These are phyloP conservation scores for Seiridium unicorne DNA, from an alignment of 2,329 filamentous ascomycete genomes.

Conservation along the genomic window DNA sequence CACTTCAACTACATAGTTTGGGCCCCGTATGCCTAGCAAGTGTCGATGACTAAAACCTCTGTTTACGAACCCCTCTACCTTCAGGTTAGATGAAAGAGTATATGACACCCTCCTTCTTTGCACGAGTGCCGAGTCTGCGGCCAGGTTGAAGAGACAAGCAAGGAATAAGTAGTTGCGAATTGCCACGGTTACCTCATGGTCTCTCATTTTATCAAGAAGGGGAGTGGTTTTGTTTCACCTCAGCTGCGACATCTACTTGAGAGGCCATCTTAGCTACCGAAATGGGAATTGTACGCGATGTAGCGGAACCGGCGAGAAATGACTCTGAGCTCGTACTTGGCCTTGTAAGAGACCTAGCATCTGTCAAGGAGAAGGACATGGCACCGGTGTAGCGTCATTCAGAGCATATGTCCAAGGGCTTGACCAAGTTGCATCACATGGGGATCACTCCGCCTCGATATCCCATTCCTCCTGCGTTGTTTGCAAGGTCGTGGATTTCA, in stretches of 20 bases:
- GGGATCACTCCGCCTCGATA: neutral
- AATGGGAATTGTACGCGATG: neutral
- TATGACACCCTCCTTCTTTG: neutral
- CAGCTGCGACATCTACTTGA: neutral
- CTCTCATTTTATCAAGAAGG: neutral
- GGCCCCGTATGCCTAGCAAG: too few relatives aligned
- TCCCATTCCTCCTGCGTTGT: neutral
- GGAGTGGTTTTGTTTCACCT: neutral
- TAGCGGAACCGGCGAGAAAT: neutral
- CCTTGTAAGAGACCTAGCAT: neutral
- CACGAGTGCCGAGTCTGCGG: slow-evolving; percentile 3
- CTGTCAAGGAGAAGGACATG: neutral
- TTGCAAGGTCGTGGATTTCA: neutral
- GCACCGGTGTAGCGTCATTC: neutral
- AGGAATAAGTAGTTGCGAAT: neutral
- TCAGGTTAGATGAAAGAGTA: neutral
- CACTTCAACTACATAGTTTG: too few relatives aligned
- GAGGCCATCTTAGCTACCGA: too few relatives aligned
- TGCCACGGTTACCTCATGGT: slow-evolving; percentile 2
- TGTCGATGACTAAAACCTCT: too few relatives aligned
- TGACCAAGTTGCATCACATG: neutral
- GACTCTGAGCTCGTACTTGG: neutral
- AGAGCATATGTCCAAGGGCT: neutral
- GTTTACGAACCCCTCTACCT: neutral
- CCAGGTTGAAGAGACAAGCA: neutral